Conservation (phyloP, 2,329 filamentous ascomycete species). For the Cladosporium velox region DNA sequence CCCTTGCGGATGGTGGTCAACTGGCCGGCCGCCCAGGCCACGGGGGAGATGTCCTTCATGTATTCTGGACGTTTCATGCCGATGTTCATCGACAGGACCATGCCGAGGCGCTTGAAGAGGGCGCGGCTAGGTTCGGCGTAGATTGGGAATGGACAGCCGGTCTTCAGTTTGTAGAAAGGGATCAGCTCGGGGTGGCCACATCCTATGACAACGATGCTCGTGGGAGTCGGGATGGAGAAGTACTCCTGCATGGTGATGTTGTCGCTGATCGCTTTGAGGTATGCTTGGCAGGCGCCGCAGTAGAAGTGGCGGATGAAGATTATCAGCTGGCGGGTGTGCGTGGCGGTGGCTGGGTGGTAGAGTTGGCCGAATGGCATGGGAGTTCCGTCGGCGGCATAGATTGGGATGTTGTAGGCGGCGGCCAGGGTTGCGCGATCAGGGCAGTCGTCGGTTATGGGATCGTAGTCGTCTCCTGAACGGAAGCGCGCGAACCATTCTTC, state of each 20-base stretch:
- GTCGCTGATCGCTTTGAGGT: conserved; percentile 38
- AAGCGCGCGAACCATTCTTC: conserved; percentile 41
- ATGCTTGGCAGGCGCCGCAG: conserved; percentile 44
- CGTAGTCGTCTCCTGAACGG: conserved; percentile 33
- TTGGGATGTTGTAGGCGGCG: conserved; percentile 37
- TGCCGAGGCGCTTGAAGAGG: conserved; percentile 41
- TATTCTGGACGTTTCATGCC: conserved; percentile 39
- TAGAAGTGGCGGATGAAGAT: conserved; percentile 47
- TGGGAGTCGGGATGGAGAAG: conserved; percentile 40
- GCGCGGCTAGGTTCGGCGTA: conserved; percentile 40
- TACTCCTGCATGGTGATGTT: conserved; percentile 40
- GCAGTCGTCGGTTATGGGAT: conserved; percentile 34
- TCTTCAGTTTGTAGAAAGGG: conserved; percentile 39
- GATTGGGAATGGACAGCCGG: conserved; percentile 41
- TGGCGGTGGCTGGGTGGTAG: conserved; percentile 53
- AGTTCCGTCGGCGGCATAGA: conserved; percentile 65
- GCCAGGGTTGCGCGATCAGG: conserved; percentile 38
- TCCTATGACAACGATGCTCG: conserved; percentile 42
- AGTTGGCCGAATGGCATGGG: conserved; percentile 63
- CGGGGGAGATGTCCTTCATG: conserved; percentile 39
- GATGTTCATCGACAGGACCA: conserved; percentile 38
- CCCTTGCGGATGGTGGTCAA: conserved; percentile 31
- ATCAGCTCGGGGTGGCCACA: conserved; percentile 42
- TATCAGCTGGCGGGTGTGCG: conserved; percentile 42
- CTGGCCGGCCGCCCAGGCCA: conserved; percentile 37